Evolutionary conservation across 2,329 filamentous ascomycete genomes (phyloP).

Genomic region (Stachybotrys echinatus): DNA sequence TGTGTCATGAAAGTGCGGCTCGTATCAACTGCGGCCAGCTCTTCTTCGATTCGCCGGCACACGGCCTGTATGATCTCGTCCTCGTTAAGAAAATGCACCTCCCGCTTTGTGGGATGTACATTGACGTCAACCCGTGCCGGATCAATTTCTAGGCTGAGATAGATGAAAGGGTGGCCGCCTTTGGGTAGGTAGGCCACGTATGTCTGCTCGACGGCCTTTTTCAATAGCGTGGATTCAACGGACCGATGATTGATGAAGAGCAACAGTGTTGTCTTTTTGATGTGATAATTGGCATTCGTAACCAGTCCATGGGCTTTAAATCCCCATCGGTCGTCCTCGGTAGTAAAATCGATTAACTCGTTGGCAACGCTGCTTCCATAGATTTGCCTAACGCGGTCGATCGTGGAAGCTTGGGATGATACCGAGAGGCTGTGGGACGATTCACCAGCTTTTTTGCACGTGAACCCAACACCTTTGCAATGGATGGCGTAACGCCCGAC

Average conservation of each 20-base stretch:
- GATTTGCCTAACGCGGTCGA: constrained; percentile 86
- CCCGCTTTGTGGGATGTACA: constrained; percentile 92
- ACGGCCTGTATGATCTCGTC: constrained; percentile 90
- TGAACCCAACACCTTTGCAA: constrained; percentile 85
- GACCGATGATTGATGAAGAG: constrained; percentile 96
- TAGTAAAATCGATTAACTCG: constrained; percentile 74
- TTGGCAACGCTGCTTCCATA: constrained; percentile 81
- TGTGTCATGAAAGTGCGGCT: constrained; percentile 94
- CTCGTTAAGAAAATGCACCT: constrained; percentile 96
- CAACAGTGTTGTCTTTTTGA: constrained; percentile 81
- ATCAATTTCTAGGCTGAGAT: constrained; percentile 88
- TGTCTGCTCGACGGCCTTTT: constrained; percentile 85
- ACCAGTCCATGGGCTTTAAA: constrained; percentile 78
- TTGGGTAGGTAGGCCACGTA: constrained; percentile 88
- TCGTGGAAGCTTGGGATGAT: constrained; percentile 62
- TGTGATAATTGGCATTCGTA: constrained; percentile 91
- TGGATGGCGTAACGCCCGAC: constrained; percentile 92
- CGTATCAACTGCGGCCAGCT: constrained; percentile 81
- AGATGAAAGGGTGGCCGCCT: constrained; percentile 88
- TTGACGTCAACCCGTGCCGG: constrained; percentile 93
- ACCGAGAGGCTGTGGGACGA: constrained; percentile 77
- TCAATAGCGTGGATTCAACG: constrained; percentile 84
- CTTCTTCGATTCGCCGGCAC: constrained; percentile 71
- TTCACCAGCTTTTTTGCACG: constrained; percentile 94
- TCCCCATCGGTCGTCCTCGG: constrained; percentile 71